Base-by-base conservation (phyloP, 768 basidiomycete species). In the Clathrus columnatus region DNA sequence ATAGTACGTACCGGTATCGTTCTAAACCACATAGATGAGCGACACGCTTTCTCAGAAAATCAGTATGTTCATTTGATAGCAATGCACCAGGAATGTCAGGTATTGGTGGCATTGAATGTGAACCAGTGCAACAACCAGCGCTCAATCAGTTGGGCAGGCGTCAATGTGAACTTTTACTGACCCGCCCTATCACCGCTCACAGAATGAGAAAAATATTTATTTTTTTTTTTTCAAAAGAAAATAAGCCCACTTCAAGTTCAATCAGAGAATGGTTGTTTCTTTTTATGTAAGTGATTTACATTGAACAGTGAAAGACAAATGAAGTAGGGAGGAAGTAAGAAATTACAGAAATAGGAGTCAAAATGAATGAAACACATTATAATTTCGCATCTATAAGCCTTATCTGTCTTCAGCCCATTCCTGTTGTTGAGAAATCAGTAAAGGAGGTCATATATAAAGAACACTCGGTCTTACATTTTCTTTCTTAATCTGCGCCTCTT, bases 401-500 rank as follows among this genome's bases (percentile, higher is more conserved):
- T 79, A 91, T 75, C 88, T 84, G 66, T 91, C 89, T 76, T 91
- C 89, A 60, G 89, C 89, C 89, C 89, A 91, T 87, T 91, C 89
- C 88, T 90, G 54, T 45, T 7, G 51, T 56, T 60, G 43, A 57
- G 20, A 61, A 62, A 32, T 18, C 7, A 45, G 18, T 50, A 36
- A 29, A 10, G 36, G n/a, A 46, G 18, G 23, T 41, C 0, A 46
- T 42, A 51, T 53, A 11, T 48, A 56, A 47, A 26, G 11, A 14
- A 57, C 16, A 43, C n/a, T 5, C 28, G 17, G 8, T 75, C 87
- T 77, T 67, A 90, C 93, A 70, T 98, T 98, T 77, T 99, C 96
- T 73, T 96, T 96, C 84, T 92, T 93, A 81, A 99, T 98, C 72
- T 98, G 95, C 29, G 92, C 95, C 85, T 99, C 96, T 70, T 98